Percentiles rank a stretch among this genome's conserved stretches.
Evolutionary conservation across 176 grass and related monocot genomes (phyloP).

Genomic region (Zoysia pacifica): DNA sequence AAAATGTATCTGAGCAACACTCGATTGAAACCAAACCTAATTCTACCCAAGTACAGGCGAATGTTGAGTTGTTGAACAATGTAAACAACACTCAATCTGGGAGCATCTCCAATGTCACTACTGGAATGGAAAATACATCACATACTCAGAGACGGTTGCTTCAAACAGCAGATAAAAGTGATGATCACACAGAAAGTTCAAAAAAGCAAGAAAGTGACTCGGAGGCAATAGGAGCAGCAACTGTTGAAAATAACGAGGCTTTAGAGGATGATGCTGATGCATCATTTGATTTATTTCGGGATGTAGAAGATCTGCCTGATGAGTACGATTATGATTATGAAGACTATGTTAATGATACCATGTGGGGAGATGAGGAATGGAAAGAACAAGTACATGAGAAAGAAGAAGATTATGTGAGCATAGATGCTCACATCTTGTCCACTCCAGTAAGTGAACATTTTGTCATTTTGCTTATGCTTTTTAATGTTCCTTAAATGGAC

Average conservation of each 20-base stretch:
- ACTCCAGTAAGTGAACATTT: slow-evolving; percentile 66
- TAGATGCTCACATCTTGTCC: slow-evolving; percentile 90
- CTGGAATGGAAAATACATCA: slow-evolving; percentile 46
- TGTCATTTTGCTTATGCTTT: slow-evolving; percentile 35
- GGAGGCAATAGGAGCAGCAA: slow-evolving; percentile 27
- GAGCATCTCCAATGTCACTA: slow-evolving; percentile 39
- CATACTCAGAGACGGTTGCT: slow-evolving; percentile 75
- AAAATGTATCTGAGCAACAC: slow-evolving; percentile 45
- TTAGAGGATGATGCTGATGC: slow-evolving; percentile 81
- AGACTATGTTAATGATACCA: slow-evolving; percentile 48
- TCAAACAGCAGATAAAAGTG: slow-evolving; percentile 57
- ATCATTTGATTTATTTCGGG: slow-evolving; percentile 86
- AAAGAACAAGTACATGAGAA: slow-evolving; percentile 78
- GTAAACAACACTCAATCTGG: slow-evolving; percentile 29
- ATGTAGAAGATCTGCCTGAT: slow-evolving; percentile 50
- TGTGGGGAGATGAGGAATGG: slow-evolving; percentile 96
- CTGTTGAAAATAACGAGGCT: slow-evolving; percentile 66
- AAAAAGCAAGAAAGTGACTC: slow-evolving; percentile 44
- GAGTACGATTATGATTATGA: slow-evolving; percentile 60
- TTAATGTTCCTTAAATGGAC: slow-evolving; percentile 1
- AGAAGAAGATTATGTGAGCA: slow-evolving; percentile 73
- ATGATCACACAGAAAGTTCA: slow-evolving; percentile 47
- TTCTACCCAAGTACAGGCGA: slow-evolving; percentile 44
- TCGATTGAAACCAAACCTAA: slow-evolving; percentile 34
- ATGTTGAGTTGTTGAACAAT: slow-evolving; percentile 40